Base-by-base conservation (phyloP, 2,329 filamentous ascomycete species). In the Gliomastix tumulicola region DNA sequence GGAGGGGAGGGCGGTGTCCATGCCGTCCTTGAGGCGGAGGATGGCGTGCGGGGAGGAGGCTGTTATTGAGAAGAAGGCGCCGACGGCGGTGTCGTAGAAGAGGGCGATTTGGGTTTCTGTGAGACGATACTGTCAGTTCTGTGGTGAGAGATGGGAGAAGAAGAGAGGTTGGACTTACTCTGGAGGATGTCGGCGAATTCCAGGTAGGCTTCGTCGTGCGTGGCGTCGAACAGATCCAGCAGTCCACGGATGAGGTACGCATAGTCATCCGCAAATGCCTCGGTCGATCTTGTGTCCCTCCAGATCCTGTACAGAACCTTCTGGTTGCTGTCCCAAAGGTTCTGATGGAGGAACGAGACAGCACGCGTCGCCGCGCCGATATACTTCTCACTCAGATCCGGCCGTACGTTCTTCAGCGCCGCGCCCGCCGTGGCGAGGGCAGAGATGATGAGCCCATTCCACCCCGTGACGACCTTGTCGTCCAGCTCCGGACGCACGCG, bases 201-300 rank as follows among this genome's bases (percentile, higher is more conserved):
- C 5, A 96, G 68, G 63, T 84, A 86, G 30, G 65, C 63, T 45
- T 83, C 79, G 39, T 95, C 80, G 43, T 83, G 82, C 0, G 87
- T 95, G 1, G 82, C 76, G 55, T 90, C 82, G 54, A 94, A 94
- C 20, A 97, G 73, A 47, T 89, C 82, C 39, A 97, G 66, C 2
- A 96, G 68, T 1, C 88, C 90, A 34, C 82, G 77, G 34, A 88
- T 84, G 28, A 97, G 58, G 57, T 90, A 95, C 4, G 90, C 88
- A 54, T 97, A 97, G 62, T 98, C 92, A 49, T 97, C 92, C 2
- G 90, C 87, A 58, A 97, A 94, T 1, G 77, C 89, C 27, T 71
- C 69, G 15, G 77, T 69, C 20, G 82, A 79, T 8, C 77, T 66
- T 44, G 76, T 71, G 42, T 81, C 76, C 21, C 79, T 77, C 60